Percentiles rank a stretch among this genome's conserved stretches.
These are phyloP conservation scores for Leishmania arabica DNA, from an alignment of 208 protist genomes.

Conservation along the genomic window DNA sequence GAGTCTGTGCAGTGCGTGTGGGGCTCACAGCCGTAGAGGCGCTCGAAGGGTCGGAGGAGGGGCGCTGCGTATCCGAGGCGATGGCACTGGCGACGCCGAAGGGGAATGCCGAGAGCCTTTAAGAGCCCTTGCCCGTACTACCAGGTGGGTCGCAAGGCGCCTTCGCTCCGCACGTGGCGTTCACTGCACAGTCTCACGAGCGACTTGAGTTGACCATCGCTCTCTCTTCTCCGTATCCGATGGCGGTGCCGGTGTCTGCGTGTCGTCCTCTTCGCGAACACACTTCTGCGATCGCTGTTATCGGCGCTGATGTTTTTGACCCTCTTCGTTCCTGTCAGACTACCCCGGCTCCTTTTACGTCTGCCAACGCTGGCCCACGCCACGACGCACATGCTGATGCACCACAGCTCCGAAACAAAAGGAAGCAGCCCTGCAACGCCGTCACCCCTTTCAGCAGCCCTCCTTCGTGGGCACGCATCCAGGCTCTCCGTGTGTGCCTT, in stretches of 20 bases:
- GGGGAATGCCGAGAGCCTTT: neutral
- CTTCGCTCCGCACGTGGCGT: neutral
- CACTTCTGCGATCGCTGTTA: neutral
- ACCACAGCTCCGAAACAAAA: neutral
- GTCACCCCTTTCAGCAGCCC: neutral
- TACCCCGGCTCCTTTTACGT: neutral
- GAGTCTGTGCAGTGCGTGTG: neutral
- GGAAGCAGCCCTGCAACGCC: neutral
- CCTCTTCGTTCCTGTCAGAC: neutral
- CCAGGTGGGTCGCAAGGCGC: neutral
- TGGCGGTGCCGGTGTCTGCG: neutral
- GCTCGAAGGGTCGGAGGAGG: neutral
- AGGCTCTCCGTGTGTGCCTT: neutral
- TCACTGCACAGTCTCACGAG: neutral
- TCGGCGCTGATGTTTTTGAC: neutral
- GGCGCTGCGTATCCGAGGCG: neutral
- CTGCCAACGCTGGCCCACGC: neutral
- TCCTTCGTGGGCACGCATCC: neutral
- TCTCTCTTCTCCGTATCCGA: neutral
- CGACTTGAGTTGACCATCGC: neutral
- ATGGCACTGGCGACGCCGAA: neutral
- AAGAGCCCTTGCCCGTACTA: too few species aligned
- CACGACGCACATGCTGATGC: neutral
- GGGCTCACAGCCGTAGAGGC: slow-evolving; percentile 5
- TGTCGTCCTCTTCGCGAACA: neutral